Conservation (phyloP, 352 stramenopile genomes). For the Phytophthora kernoviae region DNA sequence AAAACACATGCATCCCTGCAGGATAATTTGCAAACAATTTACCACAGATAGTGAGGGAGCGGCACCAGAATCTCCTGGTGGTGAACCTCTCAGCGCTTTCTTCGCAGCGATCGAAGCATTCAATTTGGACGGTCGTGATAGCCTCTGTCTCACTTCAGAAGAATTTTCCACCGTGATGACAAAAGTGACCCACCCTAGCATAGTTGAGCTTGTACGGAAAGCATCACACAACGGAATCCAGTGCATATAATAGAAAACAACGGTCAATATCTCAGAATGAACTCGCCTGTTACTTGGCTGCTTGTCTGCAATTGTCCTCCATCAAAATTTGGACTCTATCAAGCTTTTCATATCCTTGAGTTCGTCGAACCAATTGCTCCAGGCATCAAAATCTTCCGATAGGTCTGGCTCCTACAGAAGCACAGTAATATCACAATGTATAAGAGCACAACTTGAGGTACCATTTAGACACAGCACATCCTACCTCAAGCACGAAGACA, state of each 20-base stretch:
- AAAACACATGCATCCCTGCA: constrained; percentile 36
- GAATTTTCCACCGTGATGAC: constrained; percentile 47
- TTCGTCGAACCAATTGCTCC: constrained; percentile 82
- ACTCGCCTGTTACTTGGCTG: neutral
- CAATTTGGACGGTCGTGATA: constrained; percentile 18
- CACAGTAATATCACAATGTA: constrained; percentile 1
- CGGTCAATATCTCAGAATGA: neutral
- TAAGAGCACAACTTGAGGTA: neutral
- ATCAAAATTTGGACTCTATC: constrained; percentile 40
- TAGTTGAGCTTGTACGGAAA: constrained; percentile 60
- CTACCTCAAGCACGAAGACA: constrained; percentile 75
- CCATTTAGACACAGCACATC: neutral
- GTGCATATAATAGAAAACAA: constrained; percentile 45
- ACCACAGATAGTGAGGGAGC: neutral
- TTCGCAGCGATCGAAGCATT: constrained; percentile 22
- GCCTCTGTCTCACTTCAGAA: constrained; percentile 15
- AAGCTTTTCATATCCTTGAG: constrained; percentile 70
- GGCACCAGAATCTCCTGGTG: neutral
- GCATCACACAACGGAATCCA: constrained; percentile 56
- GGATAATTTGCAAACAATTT: neutral
- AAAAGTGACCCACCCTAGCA: constrained; percentile 33
- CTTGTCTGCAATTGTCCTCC: constrained; percentile 2
- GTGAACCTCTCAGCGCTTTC: constrained; percentile 17
- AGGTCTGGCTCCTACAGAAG: constrained; percentile 73
- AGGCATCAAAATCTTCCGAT: constrained; percentile 72